Base-by-base conservation (phyloP, 441 rosid genomes). In the Gossypium davidsonii region DNA sequence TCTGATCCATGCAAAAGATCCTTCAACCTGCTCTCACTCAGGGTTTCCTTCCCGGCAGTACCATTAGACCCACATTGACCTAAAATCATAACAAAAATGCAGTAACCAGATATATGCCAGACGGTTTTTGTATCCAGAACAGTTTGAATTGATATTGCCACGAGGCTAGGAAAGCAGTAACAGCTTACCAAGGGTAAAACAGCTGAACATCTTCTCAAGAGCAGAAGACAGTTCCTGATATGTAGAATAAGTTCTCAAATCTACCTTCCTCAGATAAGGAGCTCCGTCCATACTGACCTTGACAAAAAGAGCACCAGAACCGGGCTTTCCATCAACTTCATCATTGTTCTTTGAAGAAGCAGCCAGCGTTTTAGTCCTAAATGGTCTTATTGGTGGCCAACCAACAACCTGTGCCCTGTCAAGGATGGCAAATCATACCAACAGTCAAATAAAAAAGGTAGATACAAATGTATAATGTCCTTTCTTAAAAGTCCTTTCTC, bases 271-370 rank as follows among this genome's bases (percentile, higher is more conserved):
- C 84, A 89, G 74, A 67, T 85, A 89, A 51, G 91, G 91, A 67
- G 93, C 93, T 31, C 93, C 91, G 17, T 87, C 91, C 93, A 89
- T 87, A 82, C 93, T 89, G 55, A 89, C 93, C 84, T 89, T 89
- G 57, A 89, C 73, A 74, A 82, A 89, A 61, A 89, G 85, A 77
- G 85, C 78, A 75, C 87, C 85, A 18, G 80, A 85, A 78, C 87
- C 83, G 0, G 87, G 89, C 56, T 87, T 83, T 37, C 89, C 90
- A 81, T 89, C 93, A 52, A 87, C 89, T 82, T 86, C 93, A 15
- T 85, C 89, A 62, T 77, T 84, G 73, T 80, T 86, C 82, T 85
- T 87, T 28, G 91, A 85, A 58, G 80, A 65, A 51, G 86, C 74
- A 9, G 85, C 87, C 82, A 89, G 76, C 2, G 87, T 74, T 70